Evolutionary conservation across 1,284 basidiomycete species (phyloP).

Genomic region (Ceratobasidium sp.): DNA sequence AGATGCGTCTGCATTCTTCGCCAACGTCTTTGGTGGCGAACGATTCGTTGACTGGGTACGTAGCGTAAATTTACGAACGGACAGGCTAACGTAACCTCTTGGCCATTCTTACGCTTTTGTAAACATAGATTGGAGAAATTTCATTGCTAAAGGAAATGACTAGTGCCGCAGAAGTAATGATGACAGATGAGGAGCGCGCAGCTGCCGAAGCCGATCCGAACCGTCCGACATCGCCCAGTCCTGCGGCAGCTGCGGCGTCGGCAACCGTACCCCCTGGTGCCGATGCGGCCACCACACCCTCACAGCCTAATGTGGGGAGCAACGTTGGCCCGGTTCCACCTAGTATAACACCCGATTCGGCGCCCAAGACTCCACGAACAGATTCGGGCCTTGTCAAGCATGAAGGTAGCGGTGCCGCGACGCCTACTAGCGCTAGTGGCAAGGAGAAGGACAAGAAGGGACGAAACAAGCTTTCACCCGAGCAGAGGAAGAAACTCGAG

Average conservation of each 20-base stretch:
- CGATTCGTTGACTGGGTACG: slow-evolving; percentile 84
- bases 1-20: slow-evolving; percentile 90
- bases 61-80: slow-evolving; percentile 43
- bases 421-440: slow-evolving; percentile 37
- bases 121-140: slow-evolving; percentile 83
- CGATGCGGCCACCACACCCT: slow-evolving; percentile 40
- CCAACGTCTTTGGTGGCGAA: slow-evolving; percentile 90
- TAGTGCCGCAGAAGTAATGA: slow-evolving; percentile 75
- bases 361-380: not conserved
- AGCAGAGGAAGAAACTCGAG: slow-evolving; percentile 83
- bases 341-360: slow-evolving; percentile 21
- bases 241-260: slow-evolving; percentile 41
- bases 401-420: slow-evolving; percentile 44
- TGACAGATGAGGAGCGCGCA: slow-evolving; percentile 90
- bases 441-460: slow-evolving; percentile 55
- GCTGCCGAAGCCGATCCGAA: slow-evolving; percentile 65
- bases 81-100: not conserved
- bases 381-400: slow-evolving; percentile 38
- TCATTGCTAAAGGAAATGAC: slow-evolving; percentile 93
- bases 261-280: slow-evolving; percentile 18
- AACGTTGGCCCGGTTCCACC: slow-evolving; percentile 40
- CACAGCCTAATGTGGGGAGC: slow-evolving; percentile 25
- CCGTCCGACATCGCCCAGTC: slow-evolving; percentile 45
- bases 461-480: slow-evolving; percentile 70
- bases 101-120: slow-evolving; percentile 20